phyloP scores from a whole-genome alignment of 192 early-diverging fungal species.

The Backusella circina region DNA sequence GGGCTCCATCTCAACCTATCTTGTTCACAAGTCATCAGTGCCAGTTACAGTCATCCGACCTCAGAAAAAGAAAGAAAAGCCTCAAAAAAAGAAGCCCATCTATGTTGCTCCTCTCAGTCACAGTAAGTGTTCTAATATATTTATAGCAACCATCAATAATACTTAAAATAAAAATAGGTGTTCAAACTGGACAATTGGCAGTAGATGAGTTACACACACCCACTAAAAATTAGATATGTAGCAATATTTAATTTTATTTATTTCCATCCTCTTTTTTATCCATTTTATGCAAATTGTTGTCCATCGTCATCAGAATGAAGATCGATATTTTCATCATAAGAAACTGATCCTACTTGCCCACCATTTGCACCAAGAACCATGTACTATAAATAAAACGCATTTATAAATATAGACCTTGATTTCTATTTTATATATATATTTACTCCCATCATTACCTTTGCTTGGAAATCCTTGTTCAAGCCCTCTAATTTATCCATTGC shows the following conservation, averaged over 20 bases:
- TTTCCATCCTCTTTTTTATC: not conserved
- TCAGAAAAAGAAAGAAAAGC: constrained; percentile 41
- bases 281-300: not conserved
- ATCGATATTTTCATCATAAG: constrained; percentile 24
- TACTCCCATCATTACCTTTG: constrained; percentile 39
- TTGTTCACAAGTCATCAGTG: constrained; percentile 51
- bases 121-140: constrained; percentile 13
- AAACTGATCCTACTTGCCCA: not conserved
- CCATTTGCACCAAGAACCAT: constrained; percentile 19
- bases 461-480: constrained; percentile 44
- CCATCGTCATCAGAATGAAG: constrained; percentile 14
- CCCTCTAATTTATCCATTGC: constrained; percentile 44
- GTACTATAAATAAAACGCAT: constrained; percentile 7
- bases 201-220: constrained; percentile 12
- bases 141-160: not conserved
- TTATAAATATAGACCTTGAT: not conserved
- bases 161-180: constrained; percentile 1
- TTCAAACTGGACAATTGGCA: constrained; percentile 8
- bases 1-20: constrained; percentile 49
- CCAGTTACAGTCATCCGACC: constrained; percentile 49
- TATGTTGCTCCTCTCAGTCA: constrained; percentile 13
- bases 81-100: constrained; percentile 14
- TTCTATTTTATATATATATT: too few species aligned
- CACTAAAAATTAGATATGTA: not conserved
- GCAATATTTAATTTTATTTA: not conserved